Evolutionary conservation across 257 asterid species (phyloP).

Genomic region (Petrea volubilis): DNA sequence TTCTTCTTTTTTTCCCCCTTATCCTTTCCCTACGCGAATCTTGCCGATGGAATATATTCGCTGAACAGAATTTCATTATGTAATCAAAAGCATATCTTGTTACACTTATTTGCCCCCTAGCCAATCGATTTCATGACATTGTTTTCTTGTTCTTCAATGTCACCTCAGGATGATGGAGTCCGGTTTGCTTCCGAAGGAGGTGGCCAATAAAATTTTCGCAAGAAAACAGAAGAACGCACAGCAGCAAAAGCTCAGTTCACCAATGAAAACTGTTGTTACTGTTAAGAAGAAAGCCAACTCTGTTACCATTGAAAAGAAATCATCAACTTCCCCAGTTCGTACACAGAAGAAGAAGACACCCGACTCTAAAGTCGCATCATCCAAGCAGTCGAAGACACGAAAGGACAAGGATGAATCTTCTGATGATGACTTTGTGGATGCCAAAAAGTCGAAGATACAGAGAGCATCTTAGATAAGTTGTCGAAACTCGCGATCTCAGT

Average conservation of each 20-base stretch:
- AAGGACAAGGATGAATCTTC: slow-evolving; percentile 44
- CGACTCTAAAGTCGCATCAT: slow-evolving; percentile 34
- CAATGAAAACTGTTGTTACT: slow-evolving; percentile 56
- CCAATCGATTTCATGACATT: not conserved
- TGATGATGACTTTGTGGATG: slow-evolving; percentile 34
- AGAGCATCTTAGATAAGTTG: slow-evolving; percentile 29
- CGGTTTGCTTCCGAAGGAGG: slow-evolving; percentile 79
- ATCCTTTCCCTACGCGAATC: too few relatives aligned
- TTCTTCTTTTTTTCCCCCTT: too few relatives aligned
- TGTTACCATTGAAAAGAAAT: slow-evolving; percentile 37
- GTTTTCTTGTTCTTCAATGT: not conserved
- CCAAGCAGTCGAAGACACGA: slow-evolving; percentile 55
- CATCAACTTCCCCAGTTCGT: slow-evolving; percentile 34
- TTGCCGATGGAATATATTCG: too few relatives aligned
- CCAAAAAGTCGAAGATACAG: slow-evolving; percentile 43
- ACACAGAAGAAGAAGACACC: slow-evolving; percentile 51
- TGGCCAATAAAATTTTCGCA: slow-evolving; percentile 69
- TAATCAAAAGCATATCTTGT: too few relatives aligned
- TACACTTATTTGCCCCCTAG: not conserved
- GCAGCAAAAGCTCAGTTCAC: slow-evolving; percentile 65
- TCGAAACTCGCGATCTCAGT: not conserved
- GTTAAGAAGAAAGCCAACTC: slow-evolving; percentile 48
- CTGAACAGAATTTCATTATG: too few relatives aligned
- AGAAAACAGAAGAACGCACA: slow-evolving; percentile 59
- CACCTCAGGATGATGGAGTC: slow-evolving; percentile 93